A percentile compares a stretch with the other conserved stretches of the same genome.
phyloP scores from a whole-genome alignment of 192 early-diverging fungal species.

The Neocallimastix lanati region DNA sequence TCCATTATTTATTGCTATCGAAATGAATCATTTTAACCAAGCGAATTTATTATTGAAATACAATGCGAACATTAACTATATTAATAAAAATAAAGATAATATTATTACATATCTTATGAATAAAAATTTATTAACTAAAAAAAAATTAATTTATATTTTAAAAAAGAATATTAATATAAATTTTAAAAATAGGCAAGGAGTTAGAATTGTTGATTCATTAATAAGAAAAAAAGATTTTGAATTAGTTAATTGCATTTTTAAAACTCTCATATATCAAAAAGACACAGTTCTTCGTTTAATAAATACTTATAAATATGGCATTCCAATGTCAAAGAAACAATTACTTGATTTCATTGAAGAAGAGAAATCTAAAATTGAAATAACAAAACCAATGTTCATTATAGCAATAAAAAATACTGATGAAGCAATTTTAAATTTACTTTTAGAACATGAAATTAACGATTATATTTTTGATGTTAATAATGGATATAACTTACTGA shows the following conservation, averaged over 20 bases:
- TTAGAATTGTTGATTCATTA: neutral
- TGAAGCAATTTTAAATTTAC: neutral
- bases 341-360: neutral
- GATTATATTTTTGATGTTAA: neutral
- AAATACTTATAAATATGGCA: neutral
- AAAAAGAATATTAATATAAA: neutral
- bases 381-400: neutral
- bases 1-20: neutral
- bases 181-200: neutral
- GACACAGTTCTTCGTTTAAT: neutral
- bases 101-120: neutral
- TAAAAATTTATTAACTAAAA: neutral
- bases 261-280: neutral
- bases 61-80: neutral
- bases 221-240: neutral
- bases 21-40: neutral
- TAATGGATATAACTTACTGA: neutral
- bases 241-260: neutral
- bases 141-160: neutral
- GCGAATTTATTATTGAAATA: neutral
- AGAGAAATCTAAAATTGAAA: neutral
- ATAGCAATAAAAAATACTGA: neutral
- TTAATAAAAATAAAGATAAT: neutral
- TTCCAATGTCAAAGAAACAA: neutral
- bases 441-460: neutral